Evolutionary conservation across 257 asterid genomes (phyloP).

Genomic region (Scutellaria barbata): DNA sequence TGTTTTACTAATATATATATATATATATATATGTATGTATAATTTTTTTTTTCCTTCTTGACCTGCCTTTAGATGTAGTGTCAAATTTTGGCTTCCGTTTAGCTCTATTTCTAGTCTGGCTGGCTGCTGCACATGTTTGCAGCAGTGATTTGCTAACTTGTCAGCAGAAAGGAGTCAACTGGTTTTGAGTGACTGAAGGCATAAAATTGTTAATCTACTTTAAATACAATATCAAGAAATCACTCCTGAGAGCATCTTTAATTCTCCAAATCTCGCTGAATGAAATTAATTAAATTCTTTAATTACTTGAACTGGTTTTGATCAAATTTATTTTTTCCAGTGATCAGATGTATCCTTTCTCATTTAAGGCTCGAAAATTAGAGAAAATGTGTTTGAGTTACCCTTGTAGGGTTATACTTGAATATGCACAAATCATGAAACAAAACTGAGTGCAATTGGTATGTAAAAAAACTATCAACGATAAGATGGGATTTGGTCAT

Average conservation of each 20-base stretch:
- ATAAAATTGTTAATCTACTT: no score
- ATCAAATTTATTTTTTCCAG: background rate
- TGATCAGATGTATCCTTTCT: background rate
- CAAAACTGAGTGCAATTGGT: background rate
- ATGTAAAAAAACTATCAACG: background rate
- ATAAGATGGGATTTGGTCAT: background rate
- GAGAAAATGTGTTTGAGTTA: background rate
- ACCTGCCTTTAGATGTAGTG: background rate
- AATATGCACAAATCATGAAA: constrained; percentile 13
- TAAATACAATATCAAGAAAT: no score
- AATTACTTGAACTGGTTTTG: background rate
- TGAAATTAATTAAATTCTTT: background rate
- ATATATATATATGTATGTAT: no score
- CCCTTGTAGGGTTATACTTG: background rate
- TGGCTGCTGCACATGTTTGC: background rate
- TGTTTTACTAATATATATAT: background rate
- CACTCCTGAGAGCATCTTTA: background rate
- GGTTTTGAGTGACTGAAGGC: no score
- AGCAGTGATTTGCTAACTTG: background rate
- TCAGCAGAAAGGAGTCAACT: no score
- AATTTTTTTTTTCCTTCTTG: background rate
- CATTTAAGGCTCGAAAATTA: constrained; percentile 1
- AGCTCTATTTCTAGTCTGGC: background rate
- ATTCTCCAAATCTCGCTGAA: constrained; percentile 1
- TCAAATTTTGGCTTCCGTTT: background rate